A percentile compares a stretch with the other conserved stretches of the same genome.
phyloP scores from a whole-genome alignment of 2,329 filamentous ascomycete genomes.

The Graphiopsis chlorocephala region DNA sequence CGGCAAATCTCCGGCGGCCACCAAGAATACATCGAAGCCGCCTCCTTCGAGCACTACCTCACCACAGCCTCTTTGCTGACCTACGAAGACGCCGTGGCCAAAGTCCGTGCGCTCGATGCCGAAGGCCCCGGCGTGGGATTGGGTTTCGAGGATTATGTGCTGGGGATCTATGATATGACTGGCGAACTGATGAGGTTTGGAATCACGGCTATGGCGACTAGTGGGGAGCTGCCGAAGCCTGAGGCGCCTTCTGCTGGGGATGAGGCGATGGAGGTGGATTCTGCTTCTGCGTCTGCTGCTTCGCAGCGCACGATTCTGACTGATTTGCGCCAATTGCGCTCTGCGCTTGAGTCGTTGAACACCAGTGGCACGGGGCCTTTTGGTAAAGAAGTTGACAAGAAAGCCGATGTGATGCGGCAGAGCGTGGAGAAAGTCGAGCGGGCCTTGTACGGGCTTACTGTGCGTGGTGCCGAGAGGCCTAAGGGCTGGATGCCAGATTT shows the following conservation, averaged over 20 bases:
- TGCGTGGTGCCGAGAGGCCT: conserved; percentile 83
- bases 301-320: conserved; percentile 63
- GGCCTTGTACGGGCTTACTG: conserved; percentile 80
- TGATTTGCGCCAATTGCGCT: conserved; percentile 76
- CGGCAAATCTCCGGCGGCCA: conserved; percentile 73
- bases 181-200: conserved; percentile 97
- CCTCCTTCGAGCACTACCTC: conserved; percentile 87
- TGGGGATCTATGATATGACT: conserved; percentile 88
- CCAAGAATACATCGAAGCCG: conserved; percentile 91
- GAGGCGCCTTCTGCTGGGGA: conserved; percentile 16
- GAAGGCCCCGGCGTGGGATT: conserved; percentile 56
- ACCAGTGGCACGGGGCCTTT: conserved; percentile 52
- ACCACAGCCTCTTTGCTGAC: conserved; percentile 71
- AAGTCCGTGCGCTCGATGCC: conserved; percentile 37
- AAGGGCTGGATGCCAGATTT: conserved; percentile 87
- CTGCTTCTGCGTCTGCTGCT: not conserved
- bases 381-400: conserved; percentile 66
- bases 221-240: conserved; percentile 50
- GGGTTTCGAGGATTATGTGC: conserved; percentile 79
- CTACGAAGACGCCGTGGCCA: conserved; percentile 55
- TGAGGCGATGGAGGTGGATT: conserved; percentile 37
- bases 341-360: conserved; percentile 72
- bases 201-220: conserved; percentile 80
- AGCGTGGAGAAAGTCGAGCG: conserved; percentile 94
- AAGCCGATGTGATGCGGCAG: conserved; percentile 79